phyloP scores from a whole-genome alignment of 495 filamentous ascomycete genomes.

The Hapsidospora chrysogenum region DNA sequence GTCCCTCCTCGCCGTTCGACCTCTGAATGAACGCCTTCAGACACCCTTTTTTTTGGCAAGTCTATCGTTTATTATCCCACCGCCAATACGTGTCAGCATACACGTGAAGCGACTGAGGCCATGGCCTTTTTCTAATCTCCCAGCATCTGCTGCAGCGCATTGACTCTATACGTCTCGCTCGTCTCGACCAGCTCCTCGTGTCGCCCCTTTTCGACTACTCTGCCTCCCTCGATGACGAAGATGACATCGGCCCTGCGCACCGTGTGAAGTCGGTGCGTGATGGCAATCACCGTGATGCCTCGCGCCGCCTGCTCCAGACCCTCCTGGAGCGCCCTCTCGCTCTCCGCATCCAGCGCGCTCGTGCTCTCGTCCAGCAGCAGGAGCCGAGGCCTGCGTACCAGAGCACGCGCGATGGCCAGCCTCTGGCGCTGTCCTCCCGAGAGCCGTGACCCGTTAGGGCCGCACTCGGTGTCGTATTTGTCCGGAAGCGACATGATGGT shows the following conservation, averaged over 20 bases:
- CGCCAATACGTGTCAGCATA: too few species aligned
- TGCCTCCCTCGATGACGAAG: conserved; percentile 54
- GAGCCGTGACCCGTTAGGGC: conserved; percentile 28
- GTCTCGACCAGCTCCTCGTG: conserved; percentile 48
- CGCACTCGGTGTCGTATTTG: conserved; percentile 45
- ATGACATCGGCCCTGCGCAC: conserved; percentile 62
- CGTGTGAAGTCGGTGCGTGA: conserved; percentile 65
- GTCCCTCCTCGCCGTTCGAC: too few species aligned
- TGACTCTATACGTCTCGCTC: conserved; percentile 39
- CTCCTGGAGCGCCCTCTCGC: conserved; percentile 53
- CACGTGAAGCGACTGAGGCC: too few species aligned
- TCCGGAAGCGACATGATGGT: conserved; percentile 37
- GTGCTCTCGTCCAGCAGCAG: conserved; percentile 78
- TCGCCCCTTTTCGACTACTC: conserved; percentile 47
- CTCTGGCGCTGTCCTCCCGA: conserved; percentile 49
- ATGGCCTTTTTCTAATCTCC: not conserved
- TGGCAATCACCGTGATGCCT: conserved; percentile 66
- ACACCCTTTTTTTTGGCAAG: too few species aligned
- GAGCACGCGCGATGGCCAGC: conserved; percentile 60
- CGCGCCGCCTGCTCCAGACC: conserved; percentile 51
- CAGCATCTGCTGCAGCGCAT: conserved; percentile 27
- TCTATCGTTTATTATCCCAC: too few species aligned
- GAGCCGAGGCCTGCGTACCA: conserved; percentile 64
- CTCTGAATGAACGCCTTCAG: too few species aligned
- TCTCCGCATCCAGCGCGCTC: conserved; percentile 58